phyloP scores from a whole-genome alignment of 192 early-diverging fungal species.

The Mortierella hygrophila region DNA sequence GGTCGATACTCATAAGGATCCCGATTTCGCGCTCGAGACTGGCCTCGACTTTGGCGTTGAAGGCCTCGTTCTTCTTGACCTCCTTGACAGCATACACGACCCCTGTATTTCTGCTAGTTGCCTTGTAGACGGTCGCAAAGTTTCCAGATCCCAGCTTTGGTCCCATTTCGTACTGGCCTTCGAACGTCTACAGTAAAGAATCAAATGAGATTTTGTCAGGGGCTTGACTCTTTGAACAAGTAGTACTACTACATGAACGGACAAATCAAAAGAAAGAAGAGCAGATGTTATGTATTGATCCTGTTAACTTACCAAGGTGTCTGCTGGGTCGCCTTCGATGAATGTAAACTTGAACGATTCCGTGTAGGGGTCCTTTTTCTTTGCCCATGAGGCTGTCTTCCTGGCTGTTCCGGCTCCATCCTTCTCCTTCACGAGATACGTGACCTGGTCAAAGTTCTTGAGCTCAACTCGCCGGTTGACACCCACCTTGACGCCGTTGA shows the following conservation, averaged over 20 bases:
- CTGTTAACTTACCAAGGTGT: constrained; percentile 20
- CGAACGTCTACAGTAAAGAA: constrained; percentile 39
- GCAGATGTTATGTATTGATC: neutral
- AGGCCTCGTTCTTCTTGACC: constrained; percentile 76
- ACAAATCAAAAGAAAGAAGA: neutral
- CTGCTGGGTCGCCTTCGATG: constrained; percentile 45
- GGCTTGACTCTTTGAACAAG: neutral
- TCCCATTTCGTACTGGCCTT: constrained; percentile 47
- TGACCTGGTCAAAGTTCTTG: constrained; percentile 71
- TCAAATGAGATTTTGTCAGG: neutral
- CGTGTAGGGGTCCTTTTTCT: neutral
- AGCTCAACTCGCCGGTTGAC: constrained; percentile 66
- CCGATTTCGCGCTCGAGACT: constrained; percentile 75
- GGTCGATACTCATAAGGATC: constrained; percentile 75
- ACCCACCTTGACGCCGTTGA: constrained; percentile 70
- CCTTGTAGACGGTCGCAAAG: constrained; percentile 75
- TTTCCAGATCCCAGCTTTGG: constrained; percentile 61
- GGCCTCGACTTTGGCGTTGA: constrained; percentile 76
- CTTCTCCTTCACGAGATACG: constrained; percentile 60
- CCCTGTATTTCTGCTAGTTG: constrained; percentile 64
- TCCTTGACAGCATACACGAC: constrained; percentile 79
- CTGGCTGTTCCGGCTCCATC: neutral
- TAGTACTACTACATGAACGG: neutral
- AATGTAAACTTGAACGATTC: constrained; percentile 36
- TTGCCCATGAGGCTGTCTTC: neutral